Evolutionary conservation across 495 filamentous ascomycete species (phyloP).

Genomic region (Daldinia caldariorum): DNA sequence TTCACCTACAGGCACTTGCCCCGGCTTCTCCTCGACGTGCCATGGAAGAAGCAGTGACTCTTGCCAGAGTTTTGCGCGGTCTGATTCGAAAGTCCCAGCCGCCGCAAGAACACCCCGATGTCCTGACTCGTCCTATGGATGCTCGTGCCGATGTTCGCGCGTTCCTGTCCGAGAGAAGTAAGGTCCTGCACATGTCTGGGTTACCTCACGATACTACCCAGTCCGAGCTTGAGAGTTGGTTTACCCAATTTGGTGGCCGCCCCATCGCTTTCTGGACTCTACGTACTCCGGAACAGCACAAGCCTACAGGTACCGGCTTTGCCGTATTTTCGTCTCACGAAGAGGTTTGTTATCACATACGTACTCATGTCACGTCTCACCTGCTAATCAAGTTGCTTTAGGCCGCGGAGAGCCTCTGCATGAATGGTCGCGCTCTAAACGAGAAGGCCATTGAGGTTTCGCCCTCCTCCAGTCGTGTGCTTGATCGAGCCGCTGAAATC

Average conservation of each 20-base stretch:
- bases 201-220: conserved; percentile 98
- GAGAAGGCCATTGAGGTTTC: conserved; percentile 99
- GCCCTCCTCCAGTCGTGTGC: conserved; percentile 91
- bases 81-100: conserved; percentile 96
- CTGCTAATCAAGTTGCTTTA: conserved; percentile 46
- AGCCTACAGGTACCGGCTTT: conserved; percentile 96
- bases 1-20: conserved; percentile 95
- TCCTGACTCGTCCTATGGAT: conserved; percentile 94
- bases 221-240: conserved; percentile 98
- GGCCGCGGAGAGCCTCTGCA: conserved; percentile 96
- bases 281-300: conserved; percentile 97
- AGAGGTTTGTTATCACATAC: conserved; percentile 74
- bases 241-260: conserved; percentile 96
- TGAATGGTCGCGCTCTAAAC: conserved; percentile 97
- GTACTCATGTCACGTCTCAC: background rate
- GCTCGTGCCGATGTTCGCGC: conserved; percentile 96
- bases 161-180: conserved; percentile 93
- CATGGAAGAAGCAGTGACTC: conserved; percentile 95
- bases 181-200: conserved; percentile 96
- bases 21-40: conserved; percentile 96
- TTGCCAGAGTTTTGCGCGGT: conserved; percentile 89
- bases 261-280: conserved; percentile 99
- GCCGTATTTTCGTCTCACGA: conserved; percentile 98
- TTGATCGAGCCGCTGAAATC: conserved; percentile 94
- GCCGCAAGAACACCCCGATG: conserved; percentile 89